Conservation (phyloP, 2,329 filamentous ascomycete genomes). For the Dendrostoma leiphaemia region DNA sequence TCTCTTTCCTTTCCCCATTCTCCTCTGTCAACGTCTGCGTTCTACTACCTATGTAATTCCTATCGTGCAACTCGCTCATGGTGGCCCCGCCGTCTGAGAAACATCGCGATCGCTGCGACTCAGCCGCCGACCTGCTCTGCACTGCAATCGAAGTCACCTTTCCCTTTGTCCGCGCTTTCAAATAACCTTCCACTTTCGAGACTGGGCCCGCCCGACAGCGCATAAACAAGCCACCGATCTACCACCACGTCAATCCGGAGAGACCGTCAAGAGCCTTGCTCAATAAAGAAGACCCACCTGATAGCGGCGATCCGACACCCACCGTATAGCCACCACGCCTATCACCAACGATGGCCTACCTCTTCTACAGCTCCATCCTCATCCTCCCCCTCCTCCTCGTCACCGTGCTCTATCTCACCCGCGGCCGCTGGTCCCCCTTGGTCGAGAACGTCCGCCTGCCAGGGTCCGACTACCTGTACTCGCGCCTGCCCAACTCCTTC, state of each 20-base stretch:
- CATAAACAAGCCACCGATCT: neutral
- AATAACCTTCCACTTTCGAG: neutral
- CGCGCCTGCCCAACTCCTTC: conserved; percentile 75
- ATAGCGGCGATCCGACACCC: neutral
- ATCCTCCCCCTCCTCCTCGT: conserved; percentile 63
- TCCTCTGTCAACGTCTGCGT: neutral
- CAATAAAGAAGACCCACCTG: neutral
- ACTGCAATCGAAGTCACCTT: neutral
- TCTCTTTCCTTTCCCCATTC: neutral
- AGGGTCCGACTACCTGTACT: conserved; percentile 66
- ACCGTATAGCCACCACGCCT: neutral
- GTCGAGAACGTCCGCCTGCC: conserved; percentile 50
- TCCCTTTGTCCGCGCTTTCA: conserved; percentile 7
- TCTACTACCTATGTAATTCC: conserved; percentile 3
- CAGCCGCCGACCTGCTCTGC: neutral
- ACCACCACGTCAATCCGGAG: neutral
- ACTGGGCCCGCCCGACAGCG: neutral
- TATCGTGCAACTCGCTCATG: neutral
- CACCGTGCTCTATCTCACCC: conserved; percentile 79
- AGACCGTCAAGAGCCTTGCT: neutral
- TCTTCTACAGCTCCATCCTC: conserved; percentile 77
- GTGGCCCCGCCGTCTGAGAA: conserved; percentile 7
- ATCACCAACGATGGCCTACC: conserved; percentile 63
- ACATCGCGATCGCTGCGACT: conserved; percentile 3
- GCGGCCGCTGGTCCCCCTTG: conserved; percentile 70